These are phyloP conservation scores for Kalmusia sp. DNA, from an alignment of 2,329 filamentous ascomycete species.

Conservation along the genomic window DNA sequence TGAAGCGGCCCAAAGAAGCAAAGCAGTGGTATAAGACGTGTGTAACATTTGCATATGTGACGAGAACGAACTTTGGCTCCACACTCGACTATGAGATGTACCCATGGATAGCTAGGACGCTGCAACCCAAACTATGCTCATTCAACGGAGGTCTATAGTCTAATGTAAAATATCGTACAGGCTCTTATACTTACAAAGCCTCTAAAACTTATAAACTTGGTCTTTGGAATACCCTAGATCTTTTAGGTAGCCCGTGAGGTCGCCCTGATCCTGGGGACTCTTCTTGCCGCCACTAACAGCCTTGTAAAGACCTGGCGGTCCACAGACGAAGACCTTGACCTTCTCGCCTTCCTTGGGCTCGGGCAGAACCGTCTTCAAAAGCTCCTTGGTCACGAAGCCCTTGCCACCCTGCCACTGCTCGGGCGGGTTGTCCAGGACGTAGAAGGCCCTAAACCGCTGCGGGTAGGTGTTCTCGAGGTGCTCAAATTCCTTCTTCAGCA, in stretches of 20 bases:
- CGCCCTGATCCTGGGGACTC: slow-evolving; percentile 92
- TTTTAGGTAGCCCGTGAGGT: slow-evolving; percentile 80
- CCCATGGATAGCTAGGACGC: background rate
- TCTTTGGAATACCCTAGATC: slow-evolving; percentile 85
- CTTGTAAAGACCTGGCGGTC: slow-evolving; percentile 92
- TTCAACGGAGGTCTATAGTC: slow-evolving; percentile 9
- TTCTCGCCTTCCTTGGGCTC: slow-evolving; percentile 85
- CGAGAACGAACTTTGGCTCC: no score
- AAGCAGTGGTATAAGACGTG: no score
- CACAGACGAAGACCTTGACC: slow-evolving; percentile 96
- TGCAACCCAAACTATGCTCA: background rate
- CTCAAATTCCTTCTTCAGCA: slow-evolving; percentile 84
- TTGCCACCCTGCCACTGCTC: slow-evolving; percentile 78
- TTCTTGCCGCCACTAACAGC: slow-evolving; percentile 88
- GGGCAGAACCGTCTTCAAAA: slow-evolving; percentile 92
- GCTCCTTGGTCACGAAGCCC: slow-evolving; percentile 86
- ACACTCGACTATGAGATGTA: no score
- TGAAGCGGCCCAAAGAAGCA: no score
- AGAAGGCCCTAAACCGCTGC: slow-evolving; percentile 93
- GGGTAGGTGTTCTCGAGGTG: slow-evolving; percentile 94
- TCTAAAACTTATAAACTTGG: slow-evolving; percentile 82
- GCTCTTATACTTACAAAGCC: slow-evolving; percentile 1
- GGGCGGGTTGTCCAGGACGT: slow-evolving; percentile 85
- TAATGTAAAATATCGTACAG: slow-evolving; percentile 31
- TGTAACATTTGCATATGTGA: no score